These are phyloP conservation scores for Colletotrichum tropicale DNA, from an alignment of 2,329 filamentous ascomycete species.

Conservation along the genomic window DNA sequence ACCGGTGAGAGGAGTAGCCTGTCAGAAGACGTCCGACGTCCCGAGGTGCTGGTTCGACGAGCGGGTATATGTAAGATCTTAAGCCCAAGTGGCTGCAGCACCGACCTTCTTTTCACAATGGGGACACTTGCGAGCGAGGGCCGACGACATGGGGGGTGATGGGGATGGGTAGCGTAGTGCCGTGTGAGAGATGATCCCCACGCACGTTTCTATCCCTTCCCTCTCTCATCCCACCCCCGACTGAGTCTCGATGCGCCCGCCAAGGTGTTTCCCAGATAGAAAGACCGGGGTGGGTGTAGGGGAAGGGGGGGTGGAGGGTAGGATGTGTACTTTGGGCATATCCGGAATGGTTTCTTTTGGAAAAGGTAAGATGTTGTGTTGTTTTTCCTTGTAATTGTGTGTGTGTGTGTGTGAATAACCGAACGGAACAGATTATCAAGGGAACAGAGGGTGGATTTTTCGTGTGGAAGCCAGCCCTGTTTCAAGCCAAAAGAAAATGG, in stretches of 20 bases:
- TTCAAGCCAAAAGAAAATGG: not conserved
- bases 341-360: constrained; percentile 12
- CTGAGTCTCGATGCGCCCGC: not conserved
- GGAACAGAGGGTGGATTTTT: not conserved
- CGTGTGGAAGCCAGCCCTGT: not conserved
- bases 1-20: constrained; percentile 15
- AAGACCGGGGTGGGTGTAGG: not conserved
- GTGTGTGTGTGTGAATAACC: not conserved
- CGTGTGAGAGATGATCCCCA: not conserved
- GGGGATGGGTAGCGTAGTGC: not conserved
- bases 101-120: not conserved
- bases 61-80: constrained; percentile 21
- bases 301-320: not conserved
- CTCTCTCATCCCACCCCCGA: not conserved
- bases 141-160: not conserved
- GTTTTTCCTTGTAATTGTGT: not conserved
- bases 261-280: not conserved
- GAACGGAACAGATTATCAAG: not conserved
- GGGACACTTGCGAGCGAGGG: not conserved
- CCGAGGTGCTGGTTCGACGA: constrained; percentile 14
- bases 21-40: constrained; percentile 14
- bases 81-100: constrained; percentile 7
- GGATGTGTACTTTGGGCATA: not conserved
- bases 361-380: not conserved
- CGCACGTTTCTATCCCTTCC: not conserved